Evolutionary conservation across 2,329 filamentous ascomycete species (phyloP).

Genomic region (Dryadomyces quercivorus): DNA sequence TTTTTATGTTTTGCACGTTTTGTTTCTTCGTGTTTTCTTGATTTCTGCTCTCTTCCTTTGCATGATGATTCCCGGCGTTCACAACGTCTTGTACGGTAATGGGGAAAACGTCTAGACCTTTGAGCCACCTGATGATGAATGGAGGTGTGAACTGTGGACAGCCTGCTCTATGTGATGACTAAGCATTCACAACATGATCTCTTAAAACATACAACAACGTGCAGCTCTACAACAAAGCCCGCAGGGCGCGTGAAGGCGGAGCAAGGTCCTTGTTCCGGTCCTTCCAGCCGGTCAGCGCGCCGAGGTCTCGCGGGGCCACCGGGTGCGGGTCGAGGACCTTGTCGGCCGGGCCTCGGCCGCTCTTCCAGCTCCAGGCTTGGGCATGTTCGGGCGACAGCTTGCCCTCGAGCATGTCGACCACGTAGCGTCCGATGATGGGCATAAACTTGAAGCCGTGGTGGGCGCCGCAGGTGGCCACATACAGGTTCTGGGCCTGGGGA

Average conservation of each 20-base stretch:
- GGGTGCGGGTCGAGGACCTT: slow-evolving; percentile 13
- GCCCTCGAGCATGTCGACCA: slow-evolving; percentile 41
- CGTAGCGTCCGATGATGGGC: slow-evolving; percentile 50
- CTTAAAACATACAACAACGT: no score
- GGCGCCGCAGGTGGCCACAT: slow-evolving; percentile 51
- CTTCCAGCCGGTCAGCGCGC: slow-evolving; percentile 12
- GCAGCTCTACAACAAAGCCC: not conserved
- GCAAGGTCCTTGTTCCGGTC: not conserved
- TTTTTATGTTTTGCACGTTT: not conserved
- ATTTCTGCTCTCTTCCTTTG: no score
- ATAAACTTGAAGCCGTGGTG: slow-evolving; percentile 61
- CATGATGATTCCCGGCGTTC: not conserved
- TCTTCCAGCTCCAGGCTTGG: slow-evolving; percentile 26
- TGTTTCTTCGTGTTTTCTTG: not conserved
- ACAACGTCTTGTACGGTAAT: no score
- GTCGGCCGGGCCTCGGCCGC: slow-evolving; percentile 10
- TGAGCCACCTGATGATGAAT: not conserved
- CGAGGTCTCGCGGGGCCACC: slow-evolving; percentile 11
- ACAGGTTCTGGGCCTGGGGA: slow-evolving; percentile 37
- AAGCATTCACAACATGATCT: not conserved
- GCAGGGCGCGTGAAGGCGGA: not conserved
- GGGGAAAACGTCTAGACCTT: no score
- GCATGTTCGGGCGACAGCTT: slow-evolving; percentile 27
- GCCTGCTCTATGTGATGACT: not conserved
- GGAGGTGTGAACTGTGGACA: not conserved